Percentiles rank a stretch among this genome's conserved stretches.
Evolutionary conservation across 2,329 filamentous ascomycete species (phyloP).

Genomic region (Colletotrichum simmondsii): DNA sequence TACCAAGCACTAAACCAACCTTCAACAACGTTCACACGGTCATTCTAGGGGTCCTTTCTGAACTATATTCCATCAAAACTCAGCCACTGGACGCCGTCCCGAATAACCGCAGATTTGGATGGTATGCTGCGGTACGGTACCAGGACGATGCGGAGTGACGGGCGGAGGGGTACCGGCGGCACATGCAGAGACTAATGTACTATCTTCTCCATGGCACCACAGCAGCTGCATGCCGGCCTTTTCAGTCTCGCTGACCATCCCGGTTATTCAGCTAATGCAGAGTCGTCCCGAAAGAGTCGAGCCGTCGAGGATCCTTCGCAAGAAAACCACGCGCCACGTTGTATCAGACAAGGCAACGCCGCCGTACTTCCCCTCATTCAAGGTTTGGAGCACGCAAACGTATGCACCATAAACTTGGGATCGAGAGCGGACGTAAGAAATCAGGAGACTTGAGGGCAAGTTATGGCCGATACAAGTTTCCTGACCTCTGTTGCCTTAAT

Average conservation of each 20-base stretch:
- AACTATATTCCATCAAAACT: background rate
- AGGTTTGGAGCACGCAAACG: conserved; percentile 11
- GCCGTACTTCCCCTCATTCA: conserved; percentile 8
- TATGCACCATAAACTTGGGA: background rate
- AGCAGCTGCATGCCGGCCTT: conserved; percentile 18
- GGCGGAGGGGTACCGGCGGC: background rate
- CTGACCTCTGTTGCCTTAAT: background rate
- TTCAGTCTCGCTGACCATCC: conserved; percentile 26
- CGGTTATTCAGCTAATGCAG: conserved; percentile 28
- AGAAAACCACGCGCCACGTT: background rate
- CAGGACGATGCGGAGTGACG: background rate
- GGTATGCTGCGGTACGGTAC: background rate
- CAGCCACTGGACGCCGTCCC: background rate
- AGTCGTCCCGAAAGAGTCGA: conserved; percentile 20
- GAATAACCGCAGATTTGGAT: background rate
- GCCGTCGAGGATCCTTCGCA: conserved; percentile 15
- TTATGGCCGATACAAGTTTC: background rate
- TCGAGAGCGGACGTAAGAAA: background rate
- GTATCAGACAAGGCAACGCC: conserved; percentile 1
- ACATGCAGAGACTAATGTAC: conserved; percentile 20
- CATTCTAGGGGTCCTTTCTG: background rate
- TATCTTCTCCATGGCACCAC: conserved; percentile 22
- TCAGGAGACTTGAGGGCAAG: background rate
- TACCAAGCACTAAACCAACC: background rate
- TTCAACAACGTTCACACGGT: background rate